Conservation (phyloP, 208 protist genomes). For the Leishmania guyanensis region DNA sequence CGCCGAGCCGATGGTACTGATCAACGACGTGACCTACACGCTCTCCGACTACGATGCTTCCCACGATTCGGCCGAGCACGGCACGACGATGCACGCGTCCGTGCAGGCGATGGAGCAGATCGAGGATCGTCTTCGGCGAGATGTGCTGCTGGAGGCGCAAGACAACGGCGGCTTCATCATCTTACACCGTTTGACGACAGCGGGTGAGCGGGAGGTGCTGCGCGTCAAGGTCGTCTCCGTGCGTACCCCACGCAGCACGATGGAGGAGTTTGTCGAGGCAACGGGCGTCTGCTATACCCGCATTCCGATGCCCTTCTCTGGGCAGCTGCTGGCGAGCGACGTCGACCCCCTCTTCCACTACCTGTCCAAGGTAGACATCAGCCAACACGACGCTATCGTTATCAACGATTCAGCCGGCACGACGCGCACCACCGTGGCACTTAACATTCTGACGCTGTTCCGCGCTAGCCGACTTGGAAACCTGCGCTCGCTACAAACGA, state of each 20-base stretch:
- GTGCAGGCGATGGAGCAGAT: slow-evolving; percentile 85
- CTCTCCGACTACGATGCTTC: slow-evolving; percentile 70
- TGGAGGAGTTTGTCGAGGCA: slow-evolving; percentile 71
- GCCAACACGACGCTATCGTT: slow-evolving; percentile 60
- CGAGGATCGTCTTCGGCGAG: slow-evolving; percentile 80
- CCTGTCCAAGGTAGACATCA: slow-evolving; percentile 39
- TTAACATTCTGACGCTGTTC: slow-evolving; percentile 83
- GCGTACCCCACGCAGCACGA: slow-evolving; percentile 63
- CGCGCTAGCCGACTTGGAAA: slow-evolving; percentile 45
- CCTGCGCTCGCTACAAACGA: slow-evolving; percentile 48
- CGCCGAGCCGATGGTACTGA: slow-evolving; percentile 84
- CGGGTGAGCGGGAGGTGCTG: slow-evolving; percentile 40
- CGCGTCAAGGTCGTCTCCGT: slow-evolving; percentile 72
- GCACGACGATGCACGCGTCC: slow-evolving; percentile 86
- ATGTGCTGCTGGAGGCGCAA: slow-evolving; percentile 82
- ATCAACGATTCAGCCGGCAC: slow-evolving; percentile 84
- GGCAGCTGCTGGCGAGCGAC: slow-evolving; percentile 77
- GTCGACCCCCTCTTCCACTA: slow-evolving; percentile 84
- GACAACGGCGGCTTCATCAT: slow-evolving; percentile 75
- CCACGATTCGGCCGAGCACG: slow-evolving; percentile 25
- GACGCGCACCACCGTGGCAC: slow-evolving; percentile 72
- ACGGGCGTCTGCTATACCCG: slow-evolving; percentile 68
- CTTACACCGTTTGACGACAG: slow-evolving; percentile 59
- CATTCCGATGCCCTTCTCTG: slow-evolving; percentile 82
- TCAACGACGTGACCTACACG: slow-evolving; percentile 84